Percentiles rank a stretch among this genome's conserved stretches.
Evolutionary conservation across 176 grass and related monocot genomes (phyloP).

Genomic region (Triticum monococcum): DNA sequence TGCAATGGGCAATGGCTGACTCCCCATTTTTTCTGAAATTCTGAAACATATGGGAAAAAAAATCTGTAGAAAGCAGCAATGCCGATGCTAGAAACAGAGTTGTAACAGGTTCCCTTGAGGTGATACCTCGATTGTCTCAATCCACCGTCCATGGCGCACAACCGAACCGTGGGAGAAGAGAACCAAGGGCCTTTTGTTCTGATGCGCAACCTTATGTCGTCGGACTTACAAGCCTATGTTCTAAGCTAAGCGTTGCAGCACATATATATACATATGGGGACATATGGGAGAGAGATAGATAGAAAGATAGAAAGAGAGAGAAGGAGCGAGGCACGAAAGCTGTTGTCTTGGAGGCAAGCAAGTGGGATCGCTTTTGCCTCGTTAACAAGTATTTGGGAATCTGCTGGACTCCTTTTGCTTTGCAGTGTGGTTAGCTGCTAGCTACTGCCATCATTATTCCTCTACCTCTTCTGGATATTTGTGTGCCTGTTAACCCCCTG

Average conservation of each 20-base stretch:
- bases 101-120: background rate
- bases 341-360: conserved; percentile 23
- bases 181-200: background rate
- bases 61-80: background rate
- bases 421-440: background rate
- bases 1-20: too few relatives aligned
- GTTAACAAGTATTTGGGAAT: conserved; percentile 50
- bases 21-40: too few relatives aligned
- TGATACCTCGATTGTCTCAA: conserved; percentile 27
- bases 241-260: conserved; percentile 14
- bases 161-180: background rate
- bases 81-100: background rate
- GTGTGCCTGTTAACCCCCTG: background rate
- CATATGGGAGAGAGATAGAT: too few relatives aligned
- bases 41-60: background rate
- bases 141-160: conserved; percentile 24
- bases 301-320: background rate
- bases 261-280: conserved; percentile 4
- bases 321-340: conserved; percentile 19
- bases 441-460: conserved; percentile 22
- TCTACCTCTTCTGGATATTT: background rate
- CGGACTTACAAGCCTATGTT: conserved; percentile 12
- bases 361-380: conserved; percentile 60
- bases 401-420: conserved; percentile 12
- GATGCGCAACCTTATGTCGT: background rate